Evolutionary conservation across 768 basidiomycete genomes (phyloP), one percentile per base, ranked within the genome.

Genomic region (Calocera cornea): DNA sequence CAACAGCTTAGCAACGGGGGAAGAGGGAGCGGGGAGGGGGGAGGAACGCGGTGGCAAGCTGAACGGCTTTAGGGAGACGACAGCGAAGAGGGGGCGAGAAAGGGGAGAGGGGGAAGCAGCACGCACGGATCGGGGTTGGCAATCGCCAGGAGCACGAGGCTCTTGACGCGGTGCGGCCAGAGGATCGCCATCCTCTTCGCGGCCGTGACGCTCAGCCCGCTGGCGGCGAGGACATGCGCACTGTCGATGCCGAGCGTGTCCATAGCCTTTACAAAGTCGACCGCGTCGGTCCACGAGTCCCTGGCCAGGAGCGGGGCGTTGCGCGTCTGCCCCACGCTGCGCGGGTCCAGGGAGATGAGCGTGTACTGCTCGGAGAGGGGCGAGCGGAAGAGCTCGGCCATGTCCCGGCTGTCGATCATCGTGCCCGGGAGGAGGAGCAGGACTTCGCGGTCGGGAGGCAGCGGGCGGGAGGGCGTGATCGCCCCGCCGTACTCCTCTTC

Each of bases 271-370:
- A 60, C 31, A 33, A 60, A 60, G 31, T 60, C 54, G 8, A 33
- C 54, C 24, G 54, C 54, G 31, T 60, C 54, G 14, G 31, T 33
- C 54, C 54, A 60, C 2, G 54, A 2, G 19, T 60, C 54, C 19
- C 54, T 60, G 2, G 11, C 31, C 27, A 33, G 27, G 16, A 2
- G 11, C 14, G 54, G 54, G 11, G 5, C 16, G 19, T 60, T 60
- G 7, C 31, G 14, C 14, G 70, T 70, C 16, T 66, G 34, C 19
- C 69, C 70, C 54, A 72, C 69, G 2, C 71, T 69, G 38, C 70
- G 47, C 10, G 71, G 71, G 64, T 72, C 70, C 34, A 63, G 49
- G 27, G 41, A 69, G 22, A 72, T 66, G 41, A 72, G 27, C 41
- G 70, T 70, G 66, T 66, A 72, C 14, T 49, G 34, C 16, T 60